Percentiles rank a stretch among this genome's conserved stretches.
Evolutionary conservation across 345 rosid species (phyloP).

Genomic region (Lagerstroemia speciosa): DNA sequence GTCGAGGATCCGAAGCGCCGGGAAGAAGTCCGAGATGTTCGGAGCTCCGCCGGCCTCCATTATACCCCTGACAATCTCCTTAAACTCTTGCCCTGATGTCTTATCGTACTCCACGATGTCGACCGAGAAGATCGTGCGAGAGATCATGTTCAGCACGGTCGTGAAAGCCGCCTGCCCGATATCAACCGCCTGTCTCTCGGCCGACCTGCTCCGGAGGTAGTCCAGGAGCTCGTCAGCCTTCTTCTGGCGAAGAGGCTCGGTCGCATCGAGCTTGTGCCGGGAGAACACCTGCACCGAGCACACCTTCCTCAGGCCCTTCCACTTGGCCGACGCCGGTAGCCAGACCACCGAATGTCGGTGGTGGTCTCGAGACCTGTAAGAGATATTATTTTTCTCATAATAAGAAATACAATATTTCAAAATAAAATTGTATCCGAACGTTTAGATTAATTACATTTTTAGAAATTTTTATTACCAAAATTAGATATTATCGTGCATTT

Average conservation of each 20-base stretch:
- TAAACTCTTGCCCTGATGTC: constrained; percentile 5
- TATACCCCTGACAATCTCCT: constrained; percentile 3
- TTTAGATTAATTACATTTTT: no score
- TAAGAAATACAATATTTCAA: no score
- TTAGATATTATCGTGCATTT: no score
- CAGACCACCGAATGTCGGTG: constrained; percentile 18
- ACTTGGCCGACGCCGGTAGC: constrained; percentile 27
- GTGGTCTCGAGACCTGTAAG: constrained; percentile 22
- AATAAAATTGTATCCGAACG: no score
- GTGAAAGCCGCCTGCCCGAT: constrained; percentile 16
- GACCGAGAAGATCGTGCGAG: constrained; percentile 2
- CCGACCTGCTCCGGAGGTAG: neutral
- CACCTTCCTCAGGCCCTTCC: constrained; percentile 34
- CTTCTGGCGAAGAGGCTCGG: constrained; percentile 15
- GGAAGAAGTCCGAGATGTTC: constrained; percentile 28
- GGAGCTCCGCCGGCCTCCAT: constrained; percentile 24
- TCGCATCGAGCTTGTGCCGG: constrained; percentile 23
- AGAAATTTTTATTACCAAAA: no score
- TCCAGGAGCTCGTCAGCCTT: constrained; percentile 16
- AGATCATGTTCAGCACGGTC: constrained; percentile 11
- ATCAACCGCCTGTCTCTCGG: constrained; percentile 5
- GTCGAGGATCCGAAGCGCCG: constrained; percentile 20
- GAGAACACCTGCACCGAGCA: constrained; percentile 23
- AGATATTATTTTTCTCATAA: no score
- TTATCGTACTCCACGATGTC: constrained; percentile 13